Conservation (phyloP, 2,329 filamentous ascomycete species). For the Botrytis elliptica region DNA sequence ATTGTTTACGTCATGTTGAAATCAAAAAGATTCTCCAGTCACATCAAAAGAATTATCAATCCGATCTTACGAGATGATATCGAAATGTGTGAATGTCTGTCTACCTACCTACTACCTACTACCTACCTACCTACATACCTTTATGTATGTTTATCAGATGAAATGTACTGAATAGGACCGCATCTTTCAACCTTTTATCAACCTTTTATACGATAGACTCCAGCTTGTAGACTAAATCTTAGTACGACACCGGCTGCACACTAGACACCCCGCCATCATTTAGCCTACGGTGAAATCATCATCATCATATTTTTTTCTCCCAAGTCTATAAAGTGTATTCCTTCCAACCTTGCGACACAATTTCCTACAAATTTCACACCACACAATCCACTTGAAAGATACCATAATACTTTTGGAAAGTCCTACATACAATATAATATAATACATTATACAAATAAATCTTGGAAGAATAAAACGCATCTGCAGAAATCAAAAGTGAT, state of each 20-base stretch:
- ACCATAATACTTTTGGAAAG: not conserved
- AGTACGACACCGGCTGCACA: not conserved
- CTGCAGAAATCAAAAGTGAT: constrained; percentile 44
- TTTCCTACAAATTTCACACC: not conserved
- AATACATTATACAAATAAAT: not conserved
- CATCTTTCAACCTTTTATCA: not conserved
- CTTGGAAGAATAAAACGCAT: not conserved
- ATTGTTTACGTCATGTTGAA: not conserved
- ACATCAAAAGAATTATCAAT: not conserved
- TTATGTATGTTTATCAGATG: not conserved
- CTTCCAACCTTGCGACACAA: not conserved
- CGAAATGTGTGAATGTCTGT: not conserved
- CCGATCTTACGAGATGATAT: not conserved
- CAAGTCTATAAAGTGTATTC: not conserved
- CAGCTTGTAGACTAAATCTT: not conserved
- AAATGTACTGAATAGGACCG: not conserved
- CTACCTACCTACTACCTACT: no score
- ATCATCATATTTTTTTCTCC: not conserved
- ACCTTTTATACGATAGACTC: not conserved
- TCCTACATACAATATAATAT: not conserved
- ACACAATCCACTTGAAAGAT: not conserved
- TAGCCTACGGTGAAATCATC: not conserved
- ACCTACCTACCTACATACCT: not conserved
- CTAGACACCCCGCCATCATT: not conserved
- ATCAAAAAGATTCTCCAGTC: not conserved